Percentiles rank a stretch among this genome's conserved stretches.
phyloP scores from a whole-genome alignment of 176 grass and related monocot species.

The Aegilops speltoides region DNA sequence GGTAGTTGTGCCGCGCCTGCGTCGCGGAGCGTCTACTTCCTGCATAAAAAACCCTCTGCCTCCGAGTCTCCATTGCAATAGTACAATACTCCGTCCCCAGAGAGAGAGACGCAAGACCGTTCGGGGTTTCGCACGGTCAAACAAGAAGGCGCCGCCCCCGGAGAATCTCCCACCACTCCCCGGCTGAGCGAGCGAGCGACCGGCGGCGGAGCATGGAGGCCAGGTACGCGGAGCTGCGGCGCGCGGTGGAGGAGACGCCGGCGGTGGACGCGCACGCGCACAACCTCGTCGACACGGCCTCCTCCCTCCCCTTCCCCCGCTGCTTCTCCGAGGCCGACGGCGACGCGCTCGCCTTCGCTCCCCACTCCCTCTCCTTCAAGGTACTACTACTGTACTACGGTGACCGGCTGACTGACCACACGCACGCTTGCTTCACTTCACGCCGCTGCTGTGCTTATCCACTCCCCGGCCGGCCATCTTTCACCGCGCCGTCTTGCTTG shows the following conservation, averaged over 20 bases:
- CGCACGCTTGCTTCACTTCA: not conserved
- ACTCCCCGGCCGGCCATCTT: not conserved
- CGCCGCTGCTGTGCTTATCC: not conserved
- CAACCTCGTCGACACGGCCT: constrained; percentile 58
- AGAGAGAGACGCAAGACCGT: not conserved
- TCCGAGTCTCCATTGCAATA: not conserved
- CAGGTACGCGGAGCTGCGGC: constrained; percentile 59
- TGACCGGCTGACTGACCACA: not conserved
- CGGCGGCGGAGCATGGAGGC: constrained; percentile 36
- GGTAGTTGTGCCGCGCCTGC: too few relatives aligned
- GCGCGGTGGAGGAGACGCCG: constrained; percentile 51
- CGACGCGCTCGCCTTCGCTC: constrained; percentile 68
- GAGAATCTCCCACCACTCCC: not conserved
- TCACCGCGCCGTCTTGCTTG: not conserved
- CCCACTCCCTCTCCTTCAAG: constrained; percentile 91
- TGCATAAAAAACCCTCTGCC: not conserved
- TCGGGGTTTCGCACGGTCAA: not conserved
- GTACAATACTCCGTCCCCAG: not conserved
- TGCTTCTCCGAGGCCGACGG: constrained; percentile 92
- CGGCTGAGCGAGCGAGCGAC: not conserved
- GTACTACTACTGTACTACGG: constrained; percentile 31
- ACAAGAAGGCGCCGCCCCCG: not conserved
- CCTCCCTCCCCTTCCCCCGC: constrained; percentile 71
- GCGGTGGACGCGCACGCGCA: constrained; percentile 91
- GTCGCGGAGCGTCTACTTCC: not conserved